Conservation (phyloP, 352 stramenopile genomes). For the Globisporangium okanoganense region DNA sequence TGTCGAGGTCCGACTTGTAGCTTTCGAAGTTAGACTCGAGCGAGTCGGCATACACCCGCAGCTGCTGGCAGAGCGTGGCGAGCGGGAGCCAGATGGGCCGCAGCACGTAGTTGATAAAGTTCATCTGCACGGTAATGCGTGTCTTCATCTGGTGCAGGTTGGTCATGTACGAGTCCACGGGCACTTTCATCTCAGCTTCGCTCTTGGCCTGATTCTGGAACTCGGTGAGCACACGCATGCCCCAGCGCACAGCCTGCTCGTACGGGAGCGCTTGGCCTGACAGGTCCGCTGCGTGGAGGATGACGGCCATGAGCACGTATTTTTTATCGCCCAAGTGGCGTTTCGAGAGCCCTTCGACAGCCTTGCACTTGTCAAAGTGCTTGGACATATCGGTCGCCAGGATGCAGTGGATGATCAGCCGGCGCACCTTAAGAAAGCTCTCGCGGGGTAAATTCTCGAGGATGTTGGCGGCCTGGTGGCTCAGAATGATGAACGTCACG, state of each 20-base stretch:
- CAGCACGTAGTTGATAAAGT: slow-evolving; percentile 76
- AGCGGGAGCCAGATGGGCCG: slow-evolving; percentile 64
- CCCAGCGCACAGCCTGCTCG: slow-evolving; percentile 53
- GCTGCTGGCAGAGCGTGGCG: slow-evolving; percentile 34
- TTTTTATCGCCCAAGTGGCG: slow-evolving; percentile 33
- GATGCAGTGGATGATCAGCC: slow-evolving; percentile 62
- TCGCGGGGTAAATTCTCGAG: slow-evolving; percentile 43
- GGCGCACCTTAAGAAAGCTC: slow-evolving; percentile 45
- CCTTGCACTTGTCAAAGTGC: slow-evolving; percentile 71
- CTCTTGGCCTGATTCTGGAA: slow-evolving; percentile 69
- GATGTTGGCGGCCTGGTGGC: slow-evolving; percentile 53
- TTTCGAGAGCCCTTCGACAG: slow-evolving; percentile 43
- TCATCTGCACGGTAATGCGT: slow-evolving; percentile 62
- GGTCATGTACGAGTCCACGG: slow-evolving; percentile 70
- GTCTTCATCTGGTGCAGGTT: slow-evolving; percentile 58
- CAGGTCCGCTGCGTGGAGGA: slow-evolving; percentile 74
- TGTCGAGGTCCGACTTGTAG: slow-evolving; percentile 58
- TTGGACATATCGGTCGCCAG: slow-evolving; percentile 74
- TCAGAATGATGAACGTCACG: slow-evolving; percentile 68
- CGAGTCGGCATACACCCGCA: slow-evolving; percentile 53
- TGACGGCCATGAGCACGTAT: slow-evolving; percentile 48
- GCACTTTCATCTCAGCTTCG: slow-evolving; percentile 57
- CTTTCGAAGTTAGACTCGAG: slow-evolving; percentile 58
- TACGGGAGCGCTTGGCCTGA: slow-evolving; percentile 62
- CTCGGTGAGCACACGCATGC: slow-evolving; percentile 57